Percentiles rank a stretch among this genome's conserved stretches.
Conservation (phyloP, 306 rosid genomes). For the Hippophae tibetana region DNA sequence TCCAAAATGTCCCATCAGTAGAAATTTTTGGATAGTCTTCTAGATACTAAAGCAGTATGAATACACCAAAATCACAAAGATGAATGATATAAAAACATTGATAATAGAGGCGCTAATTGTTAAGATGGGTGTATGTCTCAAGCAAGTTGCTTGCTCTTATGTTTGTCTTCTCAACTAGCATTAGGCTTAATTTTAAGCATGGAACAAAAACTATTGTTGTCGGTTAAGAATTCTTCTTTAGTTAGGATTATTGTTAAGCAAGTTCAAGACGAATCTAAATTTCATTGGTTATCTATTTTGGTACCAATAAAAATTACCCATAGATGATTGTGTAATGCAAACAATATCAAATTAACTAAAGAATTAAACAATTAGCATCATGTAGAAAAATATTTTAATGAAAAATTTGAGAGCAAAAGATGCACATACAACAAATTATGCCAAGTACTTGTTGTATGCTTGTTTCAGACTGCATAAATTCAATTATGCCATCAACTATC, state of each 20-base stretch:
- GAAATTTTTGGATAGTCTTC: background rate
- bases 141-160: too few species aligned
- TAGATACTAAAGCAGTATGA: too few species aligned
- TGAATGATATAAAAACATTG: too few species aligned
- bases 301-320: background rate
- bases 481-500: conserved; percentile 66
- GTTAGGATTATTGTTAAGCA: background rate
- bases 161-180: too few species aligned
- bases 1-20: background rate
- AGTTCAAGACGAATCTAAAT: background rate
- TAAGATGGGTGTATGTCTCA: too few species aligned
- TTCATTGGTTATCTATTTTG: background rate
- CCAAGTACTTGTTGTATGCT: conserved; percentile 52
- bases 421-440: conserved; percentile 10
- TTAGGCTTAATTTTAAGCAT: background rate
- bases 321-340: background rate
- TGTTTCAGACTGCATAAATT: conserved; percentile 54
- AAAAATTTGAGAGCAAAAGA: conserved; percentile 1
- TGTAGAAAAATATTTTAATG: conserved; percentile 7
- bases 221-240: background rate
- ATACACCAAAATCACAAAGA: too few species aligned
- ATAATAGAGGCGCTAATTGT: too few species aligned
- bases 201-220: background rate
- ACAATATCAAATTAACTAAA: background rate
- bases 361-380: conserved; percentile 6